Evolutionary conservation across 257 asterid species (phyloP), one percentile per base, ranked within the genome.

Genomic region (Przewalskia tangutica): DNA sequence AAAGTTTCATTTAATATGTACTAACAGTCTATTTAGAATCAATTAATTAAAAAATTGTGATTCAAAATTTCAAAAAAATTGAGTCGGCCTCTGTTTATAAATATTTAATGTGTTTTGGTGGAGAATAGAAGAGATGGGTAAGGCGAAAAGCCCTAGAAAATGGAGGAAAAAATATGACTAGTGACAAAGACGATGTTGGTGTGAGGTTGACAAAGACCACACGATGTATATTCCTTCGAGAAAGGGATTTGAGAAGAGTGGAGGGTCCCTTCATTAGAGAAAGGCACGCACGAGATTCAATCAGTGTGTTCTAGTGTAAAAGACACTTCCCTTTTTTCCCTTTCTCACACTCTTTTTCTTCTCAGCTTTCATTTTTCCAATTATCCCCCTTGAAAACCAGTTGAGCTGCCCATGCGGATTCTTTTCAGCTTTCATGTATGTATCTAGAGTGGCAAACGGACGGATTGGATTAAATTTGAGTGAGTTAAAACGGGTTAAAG

Each of bases 171-270:
- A 18, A 14, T 27, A 34, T 73, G 16, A 80, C 14, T n/a, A 77
- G 60, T 46, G 23, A 27, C 32, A 27, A 27, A 27, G 32, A 27
- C 32, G 23, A 9, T 16, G 8, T 5, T 12, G 56, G 56, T 51
- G 17, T 51, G 5, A 11, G 14, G 62, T 51, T 91, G 98, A 94
- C 85, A 88, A 83, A 80, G 98, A 92, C 98, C 83, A 60, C 70
- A 84, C 95, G 82, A 89, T 88, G 90, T 88, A 90, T 87, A 94
- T 91, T 94, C 98, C 93, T 92, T 90, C 85, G 91, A 91, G 89
- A 88, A 86, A 90, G 94, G 86, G 90, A 91, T 65, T 23, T 44
- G 76, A n/a, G 79, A 70, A 73, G 79, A 65, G 73, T 65, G 73
- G 67, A 5, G 89, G 91, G 90, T 38, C 91, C 91, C 89, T 65